Evolutionary conservation across 345 rosid genomes (phyloP), one percentile per base, ranked within the genome.

Genomic region (Salix dunnii): DNA sequence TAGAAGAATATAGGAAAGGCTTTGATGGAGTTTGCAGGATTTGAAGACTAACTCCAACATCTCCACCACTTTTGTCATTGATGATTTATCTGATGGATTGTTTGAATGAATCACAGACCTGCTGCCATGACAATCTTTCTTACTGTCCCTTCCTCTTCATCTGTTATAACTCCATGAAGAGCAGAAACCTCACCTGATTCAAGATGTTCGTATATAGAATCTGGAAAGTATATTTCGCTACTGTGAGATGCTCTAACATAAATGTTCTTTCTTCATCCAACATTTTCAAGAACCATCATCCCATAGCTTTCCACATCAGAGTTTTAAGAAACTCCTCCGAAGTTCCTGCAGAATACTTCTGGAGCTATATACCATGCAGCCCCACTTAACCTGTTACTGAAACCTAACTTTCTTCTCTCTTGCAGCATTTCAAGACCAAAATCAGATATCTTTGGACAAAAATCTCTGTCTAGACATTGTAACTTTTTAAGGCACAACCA

Each of bases 291-390:
- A 40, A 77, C 23, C 67, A 77, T 18, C 61, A 72, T 65, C 12
- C 76, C 76, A 6, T 48, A 77, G 33, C 76, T 72, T n/a, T 72
- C 65, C 71, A 77, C 76, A 72, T 77, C 76, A 18, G 67, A 77
- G 46, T 77, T 72, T 67, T 65, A 36, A 11, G 80, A 33, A 31
- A 68, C 69, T 16, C 63, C 62, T 42, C 77, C 77, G 35, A 68
- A 42, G 21, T 21, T 30, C 23, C 64, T 58, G 8, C 58, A 67
- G 7, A 77, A 73, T 62, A 77, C 77, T 77, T 81, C 75, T 7
- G 80, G 78, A 7, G 80, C 75, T 33, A 73, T 68, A 23, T 77
- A 73, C n/a, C n/a, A n/a, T n/a, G n/a, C n/a, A n/a, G n/a, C n/a
- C n/a, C n/a, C n/a, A n/a, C n/a, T n/a, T n/a, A n/a, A n/a, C 74